phyloP scores from a whole-genome alignment of 1,284 basidiomycete species.

The Vanrija humicola region DNA sequence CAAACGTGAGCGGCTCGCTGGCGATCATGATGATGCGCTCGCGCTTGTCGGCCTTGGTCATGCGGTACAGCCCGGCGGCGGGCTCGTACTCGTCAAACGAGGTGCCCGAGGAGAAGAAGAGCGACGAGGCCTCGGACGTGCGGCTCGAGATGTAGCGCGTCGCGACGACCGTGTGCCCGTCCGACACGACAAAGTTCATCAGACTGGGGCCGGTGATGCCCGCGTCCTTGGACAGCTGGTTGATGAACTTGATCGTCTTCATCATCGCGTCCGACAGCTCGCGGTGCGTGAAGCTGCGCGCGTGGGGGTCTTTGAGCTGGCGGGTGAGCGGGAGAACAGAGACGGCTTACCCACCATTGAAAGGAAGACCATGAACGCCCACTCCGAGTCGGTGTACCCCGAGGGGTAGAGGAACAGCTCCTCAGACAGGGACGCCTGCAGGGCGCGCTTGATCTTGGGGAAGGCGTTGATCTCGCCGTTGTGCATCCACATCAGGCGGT shows the following conservation, averaged over 20 bases:
- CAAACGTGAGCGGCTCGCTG: slow-evolving; percentile 88
- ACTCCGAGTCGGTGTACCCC: slow-evolving; percentile 95
- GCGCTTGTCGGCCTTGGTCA: slow-evolving; percentile 93
- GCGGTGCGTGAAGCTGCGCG: slow-evolving; percentile 48
- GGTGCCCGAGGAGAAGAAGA: slow-evolving; percentile 94
- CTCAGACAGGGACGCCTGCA: slow-evolving; percentile 72
- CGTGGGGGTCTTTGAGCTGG: slow-evolving; percentile 75
- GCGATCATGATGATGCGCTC: slow-evolving; percentile 84
- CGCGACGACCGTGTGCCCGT: slow-evolving; percentile 87
- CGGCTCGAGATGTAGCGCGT: slow-evolving; percentile 91
- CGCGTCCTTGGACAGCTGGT: slow-evolving; percentile 68
- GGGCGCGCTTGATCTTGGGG: slow-evolving; percentile 67
- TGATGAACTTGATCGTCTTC: slow-evolving; percentile 74
- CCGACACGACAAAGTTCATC: slow-evolving; percentile 95
- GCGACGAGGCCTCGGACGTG: slow-evolving; percentile 85
- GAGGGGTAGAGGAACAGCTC: slow-evolving; percentile 78
- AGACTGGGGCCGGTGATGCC: slow-evolving; percentile 73
- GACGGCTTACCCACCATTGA: slow-evolving; percentile 60
- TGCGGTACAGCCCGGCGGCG: slow-evolving; percentile 77
- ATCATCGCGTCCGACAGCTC: slow-evolving; percentile 69
- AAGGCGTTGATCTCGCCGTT: slow-evolving; percentile 85
- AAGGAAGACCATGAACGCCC: slow-evolving; percentile 87
- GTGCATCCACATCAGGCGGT: slow-evolving; percentile 95
- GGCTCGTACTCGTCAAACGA: slow-evolving; percentile 84
- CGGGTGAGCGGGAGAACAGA: slow-evolving; percentile 3